Percentiles rank a stretch among this genome's conserved stretches.
These are phyloP conservation scores for Euphorbia celastroides DNA, from an alignment of 441 rosid species.

Conservation along the genomic window DNA sequence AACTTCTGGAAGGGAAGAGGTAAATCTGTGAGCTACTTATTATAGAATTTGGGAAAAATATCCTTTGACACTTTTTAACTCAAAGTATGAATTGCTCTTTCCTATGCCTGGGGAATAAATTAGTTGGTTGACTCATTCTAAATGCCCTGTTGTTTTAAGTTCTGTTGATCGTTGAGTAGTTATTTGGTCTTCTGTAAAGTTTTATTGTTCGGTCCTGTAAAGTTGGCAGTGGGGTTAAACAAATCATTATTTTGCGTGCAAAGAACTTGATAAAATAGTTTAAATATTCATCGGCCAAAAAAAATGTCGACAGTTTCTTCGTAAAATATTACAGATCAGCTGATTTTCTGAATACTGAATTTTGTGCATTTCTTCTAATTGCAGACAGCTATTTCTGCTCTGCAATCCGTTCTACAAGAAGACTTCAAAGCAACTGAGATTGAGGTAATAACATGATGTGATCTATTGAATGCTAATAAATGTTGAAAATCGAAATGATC, in stretches of 20 bases:
- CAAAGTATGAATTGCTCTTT: background rate
- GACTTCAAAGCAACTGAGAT: slow-evolving; percentile 97
- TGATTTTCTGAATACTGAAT: slow-evolving; percentile 12
- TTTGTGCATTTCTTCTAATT: slow-evolving; percentile 14
- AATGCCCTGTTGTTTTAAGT: background rate
- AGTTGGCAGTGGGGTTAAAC: background rate
- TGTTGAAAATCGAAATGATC: background rate
- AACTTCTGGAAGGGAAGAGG: background rate
- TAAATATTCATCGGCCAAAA: no score
- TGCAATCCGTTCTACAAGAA: slow-evolving; percentile 92
- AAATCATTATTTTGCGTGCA: background rate
- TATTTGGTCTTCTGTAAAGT: background rate
- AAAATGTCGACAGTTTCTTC: no score
- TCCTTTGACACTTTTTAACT: background rate
- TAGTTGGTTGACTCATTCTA: background rate
- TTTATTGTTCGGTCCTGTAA: background rate
- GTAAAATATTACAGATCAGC: no score
- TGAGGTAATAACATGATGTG: slow-evolving; percentile 43
- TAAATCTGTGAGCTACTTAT: background rate
- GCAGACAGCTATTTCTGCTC: slow-evolving; percentile 83
- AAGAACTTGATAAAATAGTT: background rate
- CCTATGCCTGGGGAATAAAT: background rate
- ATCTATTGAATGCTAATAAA: background rate
- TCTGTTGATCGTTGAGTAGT: no score
- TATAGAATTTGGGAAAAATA: background rate